phyloP scores from a whole-genome alignment of 2,329 filamentous ascomycete species.

The Colletotrichum kahawae region DNA sequence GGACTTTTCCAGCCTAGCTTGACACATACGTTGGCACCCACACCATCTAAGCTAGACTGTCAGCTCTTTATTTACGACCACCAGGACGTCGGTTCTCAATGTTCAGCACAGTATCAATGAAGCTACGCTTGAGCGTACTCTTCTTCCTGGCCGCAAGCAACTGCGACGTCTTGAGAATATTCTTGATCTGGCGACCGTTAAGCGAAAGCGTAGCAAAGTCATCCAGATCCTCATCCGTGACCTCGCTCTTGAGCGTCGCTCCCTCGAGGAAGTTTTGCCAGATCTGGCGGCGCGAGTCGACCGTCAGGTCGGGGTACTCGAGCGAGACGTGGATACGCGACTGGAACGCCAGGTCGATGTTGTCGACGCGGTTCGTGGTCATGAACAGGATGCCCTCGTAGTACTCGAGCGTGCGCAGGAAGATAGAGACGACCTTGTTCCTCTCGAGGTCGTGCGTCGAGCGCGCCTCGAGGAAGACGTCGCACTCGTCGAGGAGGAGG shows the following conservation, averaged over 20 bases:
- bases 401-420: constrained; percentile 50
- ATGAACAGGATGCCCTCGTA: constrained; percentile 55
- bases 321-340: constrained; percentile 54
- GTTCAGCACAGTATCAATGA: constrained; percentile 17
- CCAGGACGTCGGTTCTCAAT: constrained; percentile 16
- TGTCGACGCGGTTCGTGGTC: constrained; percentile 50
- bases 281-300: constrained; percentile 37
- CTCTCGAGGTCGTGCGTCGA: constrained; percentile 36
- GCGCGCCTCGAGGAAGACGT: constrained; percentile 48
- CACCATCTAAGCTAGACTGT: background rate
- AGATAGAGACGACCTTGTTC: constrained; percentile 40
- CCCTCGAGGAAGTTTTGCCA: constrained; percentile 45
- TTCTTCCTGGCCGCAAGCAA: constrained; percentile 51
- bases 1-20: background rate
- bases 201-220: constrained; percentile 42
- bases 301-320: constrained; percentile 48
- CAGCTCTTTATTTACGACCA: background rate
- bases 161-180: constrained; percentile 44
- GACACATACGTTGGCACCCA: fast-evolving
- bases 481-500: constrained; percentile 43
- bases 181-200: constrained; percentile 56
- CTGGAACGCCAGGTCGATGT: constrained; percentile 53
- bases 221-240: constrained; percentile 31
- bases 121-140: constrained; percentile 20
- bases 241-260: constrained; percentile 30